Base-by-base conservation (phyloP, 805 yeast genomes). In the Nakazawaea anatomiae region DNA sequence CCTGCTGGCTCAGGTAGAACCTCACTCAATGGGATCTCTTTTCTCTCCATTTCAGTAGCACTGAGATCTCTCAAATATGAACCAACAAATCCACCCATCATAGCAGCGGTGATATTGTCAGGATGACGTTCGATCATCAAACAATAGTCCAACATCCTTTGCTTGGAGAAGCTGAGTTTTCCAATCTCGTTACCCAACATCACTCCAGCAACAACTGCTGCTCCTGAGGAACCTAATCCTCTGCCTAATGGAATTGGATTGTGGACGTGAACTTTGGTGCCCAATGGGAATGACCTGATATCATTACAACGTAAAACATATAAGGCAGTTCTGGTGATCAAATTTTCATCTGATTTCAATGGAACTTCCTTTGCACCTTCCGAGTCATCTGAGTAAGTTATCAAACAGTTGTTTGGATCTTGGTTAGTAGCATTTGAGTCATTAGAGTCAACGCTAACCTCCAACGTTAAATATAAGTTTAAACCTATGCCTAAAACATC, bases 21-120 rank as follows among this genome's bases (percentile, higher is more conserved):
- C 58, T 85, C 87, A 50, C 87, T 82, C 51, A 94, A 73, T 40
- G 97, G 97, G 50, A 89, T 87, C 64, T 85, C 90, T 56, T 87
- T 86, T 48, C 87, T 79, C 53, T 76, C 83, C 57, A 77, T 75
- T 57, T 91, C 97, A 40, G 80, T 77, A 3, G 83, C 82, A 35
- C 82, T 73, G 53, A 94, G 71, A 55, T 88, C 95, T 60, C 96
- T 80, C 62, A 94, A 76, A 68, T 87, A 94, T 4, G 97, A 89
- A 42, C 99, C 99, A 41, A 91, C 96, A 67, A 94, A 94, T 1
- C 99, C 97, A 54, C 99, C 99, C 84, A 91, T 86, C 96, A 94
- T 89, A 38, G 99, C 96, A 34, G 99, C 99, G 10, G 97, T 89
- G 62, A 94, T 91, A 68, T 94, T 94, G 70, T 94, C 99, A 36